Conservation (phyloP, 768 basidiomycete species). For the Podaxis sp. region DNA sequence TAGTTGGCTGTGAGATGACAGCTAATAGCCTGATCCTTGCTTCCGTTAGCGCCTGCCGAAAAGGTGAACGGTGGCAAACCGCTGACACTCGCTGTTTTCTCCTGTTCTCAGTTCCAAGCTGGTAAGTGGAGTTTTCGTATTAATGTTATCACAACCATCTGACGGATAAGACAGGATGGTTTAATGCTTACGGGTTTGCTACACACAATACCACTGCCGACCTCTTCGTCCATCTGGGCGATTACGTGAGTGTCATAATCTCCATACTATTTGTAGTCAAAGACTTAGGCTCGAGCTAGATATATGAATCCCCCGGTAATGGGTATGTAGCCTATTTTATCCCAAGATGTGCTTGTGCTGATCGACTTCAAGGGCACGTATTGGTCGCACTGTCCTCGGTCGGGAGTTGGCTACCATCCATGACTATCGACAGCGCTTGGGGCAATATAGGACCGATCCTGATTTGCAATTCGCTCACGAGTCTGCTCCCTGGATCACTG, state of each 20-base stretch:
- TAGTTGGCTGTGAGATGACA: background rate
- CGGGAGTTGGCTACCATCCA: slow-evolving; percentile 54
- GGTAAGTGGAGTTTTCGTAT: slow-evolving; percentile 25
- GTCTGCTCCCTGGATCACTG: slow-evolving; percentile 52
- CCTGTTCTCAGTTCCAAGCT: slow-evolving; percentile 53
- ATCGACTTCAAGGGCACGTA: background rate
- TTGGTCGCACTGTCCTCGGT: slow-evolving; percentile 32
- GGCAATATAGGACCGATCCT: slow-evolving; percentile 51
- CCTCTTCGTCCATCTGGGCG: slow-evolving; percentile 56
- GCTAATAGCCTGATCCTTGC: background rate
- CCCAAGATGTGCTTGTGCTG: background rate
- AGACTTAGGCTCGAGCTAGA: slow-evolving; percentile 26
- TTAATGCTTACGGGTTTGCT: slow-evolving; percentile 60
- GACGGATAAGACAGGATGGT: slow-evolving; percentile 38
- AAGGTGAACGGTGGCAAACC: slow-evolving; percentile 52
- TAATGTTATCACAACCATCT: background rate
- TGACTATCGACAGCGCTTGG: slow-evolving; percentile 53
- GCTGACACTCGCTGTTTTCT: slow-evolving; percentile 55
- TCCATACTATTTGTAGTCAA: background rate
- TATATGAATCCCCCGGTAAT: slow-evolving; percentile 46
- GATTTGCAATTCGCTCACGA: slow-evolving; percentile 48
- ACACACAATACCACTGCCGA: slow-evolving; percentile 51
- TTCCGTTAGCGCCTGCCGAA: slow-evolving; percentile 38
- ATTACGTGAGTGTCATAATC: slow-evolving; percentile 42
- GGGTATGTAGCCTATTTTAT: slow-evolving; percentile 15